These are phyloP conservation scores for Hysterangium stoloniferum DNA, from an alignment of 768 basidiomycete genomes.

Conservation along the genomic window DNA sequence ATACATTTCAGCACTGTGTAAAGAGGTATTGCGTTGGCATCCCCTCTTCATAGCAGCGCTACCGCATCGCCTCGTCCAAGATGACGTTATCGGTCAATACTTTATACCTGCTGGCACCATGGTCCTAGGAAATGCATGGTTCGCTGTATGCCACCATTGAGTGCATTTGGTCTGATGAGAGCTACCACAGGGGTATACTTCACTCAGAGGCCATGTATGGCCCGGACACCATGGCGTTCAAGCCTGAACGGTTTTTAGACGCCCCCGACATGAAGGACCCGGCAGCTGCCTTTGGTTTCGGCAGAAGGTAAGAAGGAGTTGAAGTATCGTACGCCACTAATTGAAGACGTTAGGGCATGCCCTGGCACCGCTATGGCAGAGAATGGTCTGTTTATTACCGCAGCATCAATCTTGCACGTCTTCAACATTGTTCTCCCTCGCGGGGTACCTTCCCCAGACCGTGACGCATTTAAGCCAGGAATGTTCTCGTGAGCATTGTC, in stretches of 20 bases:
- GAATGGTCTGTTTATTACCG: too few species aligned
- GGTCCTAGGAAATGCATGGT: slow-evolving; percentile 12
- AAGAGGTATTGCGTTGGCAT: slow-evolving; percentile 23
- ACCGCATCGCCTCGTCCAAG: slow-evolving; percentile 21
- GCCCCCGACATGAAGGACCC: slow-evolving; percentile 11
- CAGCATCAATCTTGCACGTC: too few species aligned
- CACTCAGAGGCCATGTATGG: slow-evolving; percentile 25
- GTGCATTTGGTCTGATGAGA: neutral
- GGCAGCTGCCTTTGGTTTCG: slow-evolving; percentile 5
- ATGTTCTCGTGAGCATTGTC: too few species aligned
- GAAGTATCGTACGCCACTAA: too few species aligned
- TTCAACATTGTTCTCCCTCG: too few species aligned
- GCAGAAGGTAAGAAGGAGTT: slow-evolving; percentile 6
- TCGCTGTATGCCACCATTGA: neutral
- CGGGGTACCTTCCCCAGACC: too few species aligned
- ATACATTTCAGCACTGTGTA: slow-evolving; percentile 20
- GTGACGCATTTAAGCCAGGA: too few species aligned
- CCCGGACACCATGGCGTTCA: slow-evolving; percentile 24
- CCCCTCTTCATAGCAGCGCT: slow-evolving; percentile 17
- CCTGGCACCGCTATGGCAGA: too few species aligned
- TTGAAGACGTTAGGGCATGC: too few species aligned
- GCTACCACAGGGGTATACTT: slow-evolving; percentile 16
- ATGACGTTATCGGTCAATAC: slow-evolving; percentile 26
- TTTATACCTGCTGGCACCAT: slow-evolving; percentile 24
- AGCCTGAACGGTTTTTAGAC: slow-evolving; percentile 27